phyloP scores from a whole-genome alignment of 2,329 filamentous ascomycete species.

The Diaporthe humulicola region DNA sequence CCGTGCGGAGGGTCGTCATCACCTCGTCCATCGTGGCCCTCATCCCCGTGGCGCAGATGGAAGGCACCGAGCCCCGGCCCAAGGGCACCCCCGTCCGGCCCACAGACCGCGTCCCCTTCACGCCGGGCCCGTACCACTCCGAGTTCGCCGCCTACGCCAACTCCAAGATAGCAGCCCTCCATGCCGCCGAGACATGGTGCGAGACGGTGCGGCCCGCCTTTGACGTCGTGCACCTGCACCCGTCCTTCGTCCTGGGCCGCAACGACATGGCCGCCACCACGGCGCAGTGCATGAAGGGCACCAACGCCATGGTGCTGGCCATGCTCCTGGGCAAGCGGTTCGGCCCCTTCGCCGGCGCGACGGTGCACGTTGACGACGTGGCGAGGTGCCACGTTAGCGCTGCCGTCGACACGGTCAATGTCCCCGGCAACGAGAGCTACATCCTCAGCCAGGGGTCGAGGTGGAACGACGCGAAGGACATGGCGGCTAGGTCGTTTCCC shows the following conservation, averaged over 20 bases:
- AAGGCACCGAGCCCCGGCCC: conserved; percentile 36
- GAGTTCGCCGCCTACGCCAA: conserved; percentile 52
- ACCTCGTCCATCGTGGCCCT: conserved; percentile 50
- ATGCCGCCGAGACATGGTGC: conserved; percentile 51
- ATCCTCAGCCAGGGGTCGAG: conserved; percentile 47
- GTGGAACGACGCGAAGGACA: conserved; percentile 56
- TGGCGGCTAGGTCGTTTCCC: conserved; percentile 50
- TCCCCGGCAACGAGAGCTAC: conserved; percentile 51
- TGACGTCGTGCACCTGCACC: conserved; percentile 53
- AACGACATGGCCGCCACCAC: conserved; percentile 50
- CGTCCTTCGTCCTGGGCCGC: conserved; percentile 53
- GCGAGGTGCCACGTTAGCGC: conserved; percentile 54
- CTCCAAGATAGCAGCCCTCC: conserved; percentile 52
- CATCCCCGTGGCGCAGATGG: conserved; percentile 41
- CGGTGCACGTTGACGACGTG: conserved; percentile 55
- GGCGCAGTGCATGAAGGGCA: conserved; percentile 48
- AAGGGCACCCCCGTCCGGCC: conserved; percentile 19
- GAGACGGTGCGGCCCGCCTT: conserved; percentile 50
- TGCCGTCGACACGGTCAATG: conserved; percentile 45
- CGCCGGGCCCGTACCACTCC: conserved; percentile 47
- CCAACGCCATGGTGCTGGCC: conserved; percentile 51
- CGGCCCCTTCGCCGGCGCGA: conserved; percentile 46
- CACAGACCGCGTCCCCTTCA: conserved; percentile 38
- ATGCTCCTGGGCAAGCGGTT: conserved; percentile 49
- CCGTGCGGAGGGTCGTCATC: conserved; percentile 41